phyloP scores from a whole-genome alignment of 2,329 filamentous ascomycete genomes.

The Curvularia hawaiiensis region DNA sequence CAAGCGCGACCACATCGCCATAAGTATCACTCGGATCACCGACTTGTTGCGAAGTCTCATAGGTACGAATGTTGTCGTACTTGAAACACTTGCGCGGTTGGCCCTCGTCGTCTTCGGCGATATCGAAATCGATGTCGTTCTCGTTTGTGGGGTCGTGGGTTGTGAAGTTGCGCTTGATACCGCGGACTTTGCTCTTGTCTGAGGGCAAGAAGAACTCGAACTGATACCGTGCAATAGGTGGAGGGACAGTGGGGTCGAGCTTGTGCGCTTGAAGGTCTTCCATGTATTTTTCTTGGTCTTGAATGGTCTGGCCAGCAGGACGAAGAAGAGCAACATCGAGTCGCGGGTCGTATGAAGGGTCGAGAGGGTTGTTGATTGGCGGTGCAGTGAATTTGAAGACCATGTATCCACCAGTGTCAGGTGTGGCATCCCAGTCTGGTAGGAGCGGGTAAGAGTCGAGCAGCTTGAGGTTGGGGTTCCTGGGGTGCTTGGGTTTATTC shows the following conservation, averaged over 20 bases:
- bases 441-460: slow-evolving; percentile 65
- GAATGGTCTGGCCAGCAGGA: slow-evolving; percentile 59
- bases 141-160: slow-evolving; percentile 59
- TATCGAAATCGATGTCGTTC: slow-evolving; percentile 40
- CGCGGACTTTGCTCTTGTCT: slow-evolving; percentile 52
- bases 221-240: slow-evolving; percentile 61
- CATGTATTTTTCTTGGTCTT: slow-evolving; percentile 57
- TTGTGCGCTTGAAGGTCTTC: slow-evolving; percentile 51
- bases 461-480: slow-evolving; percentile 61
- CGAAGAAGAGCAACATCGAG: slow-evolving; percentile 64
- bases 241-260: slow-evolving; percentile 55
- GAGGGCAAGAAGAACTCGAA: slow-evolving; percentile 66
- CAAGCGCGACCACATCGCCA: slow-evolving; percentile 61
- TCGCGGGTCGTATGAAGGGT: slow-evolving; percentile 60
- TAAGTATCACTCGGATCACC: slow-evolving; percentile 59
- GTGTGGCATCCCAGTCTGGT: slow-evolving; percentile 65
- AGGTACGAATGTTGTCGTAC: slow-evolving; percentile 63
- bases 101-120: slow-evolving; percentile 49
- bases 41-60: slow-evolving; percentile 62
- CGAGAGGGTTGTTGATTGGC: slow-evolving; percentile 55
- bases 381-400: slow-evolving; percentile 66
- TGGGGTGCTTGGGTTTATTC: slow-evolving; percentile 64
- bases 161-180: slow-evolving; percentile 63
- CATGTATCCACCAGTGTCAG: slow-evolving; percentile 63
- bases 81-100: slow-evolving; percentile 58